phyloP scores from a whole-genome alignment of 2,329 filamentous ascomycete species.

The Ophiostoma ulmi region DNA sequence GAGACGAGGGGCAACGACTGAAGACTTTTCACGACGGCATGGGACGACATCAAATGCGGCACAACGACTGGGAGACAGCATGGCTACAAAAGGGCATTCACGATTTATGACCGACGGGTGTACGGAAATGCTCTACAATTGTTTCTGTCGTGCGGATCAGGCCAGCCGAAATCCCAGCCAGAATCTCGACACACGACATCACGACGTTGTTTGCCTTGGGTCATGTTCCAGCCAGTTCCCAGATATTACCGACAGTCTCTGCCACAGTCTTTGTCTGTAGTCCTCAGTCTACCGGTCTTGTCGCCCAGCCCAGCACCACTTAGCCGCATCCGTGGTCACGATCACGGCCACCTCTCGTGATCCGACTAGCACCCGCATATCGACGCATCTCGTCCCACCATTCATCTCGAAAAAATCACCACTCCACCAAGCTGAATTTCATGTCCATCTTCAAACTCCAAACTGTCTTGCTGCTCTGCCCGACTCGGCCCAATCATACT shows the following conservation, averaged over 20 bases:
- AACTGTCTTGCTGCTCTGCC: background rate
- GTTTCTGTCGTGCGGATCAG: background rate
- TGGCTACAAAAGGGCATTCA: background rate
- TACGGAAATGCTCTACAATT: background rate
- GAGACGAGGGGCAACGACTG: background rate
- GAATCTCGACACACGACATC: background rate
- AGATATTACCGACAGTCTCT: background rate
- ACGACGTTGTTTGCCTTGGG: background rate
- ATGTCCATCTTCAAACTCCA: background rate
- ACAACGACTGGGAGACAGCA: background rate
- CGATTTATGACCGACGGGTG: background rate
- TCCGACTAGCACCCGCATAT: background rate
- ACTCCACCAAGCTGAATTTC: background rate
- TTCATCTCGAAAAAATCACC: background rate
- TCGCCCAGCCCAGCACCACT: background rate
- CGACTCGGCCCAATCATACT: background rate
- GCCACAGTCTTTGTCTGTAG: background rate
- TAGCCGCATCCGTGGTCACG: no score
- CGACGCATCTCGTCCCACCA: background rate
- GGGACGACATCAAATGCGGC: background rate
- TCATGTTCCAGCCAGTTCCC: background rate
- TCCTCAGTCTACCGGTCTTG: background rate
- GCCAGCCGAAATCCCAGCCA: background rate
- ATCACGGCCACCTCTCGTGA: no score
- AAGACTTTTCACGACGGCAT: background rate